Evolutionary conservation across 331 rosid genomes (phyloP), one percentile per base, ranked within the genome.

Genomic region (Ulmus americana): DNA sequence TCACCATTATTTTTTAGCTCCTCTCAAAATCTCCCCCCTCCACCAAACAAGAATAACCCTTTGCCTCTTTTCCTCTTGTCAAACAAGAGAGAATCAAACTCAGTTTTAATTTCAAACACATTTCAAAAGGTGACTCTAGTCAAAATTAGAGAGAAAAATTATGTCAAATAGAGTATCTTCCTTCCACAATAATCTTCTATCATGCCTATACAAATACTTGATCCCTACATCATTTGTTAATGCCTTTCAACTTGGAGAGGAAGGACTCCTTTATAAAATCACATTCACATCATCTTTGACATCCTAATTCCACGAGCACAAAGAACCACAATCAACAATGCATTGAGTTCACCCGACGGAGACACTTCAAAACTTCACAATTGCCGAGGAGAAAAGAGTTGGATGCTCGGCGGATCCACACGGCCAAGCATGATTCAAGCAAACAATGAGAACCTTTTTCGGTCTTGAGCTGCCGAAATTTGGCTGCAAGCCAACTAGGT

Each of bases 321-420:
- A 28, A 60, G 22, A 4, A 6, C 40, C 10, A 45, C 5, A 59
- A 59, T 41, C 48, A 59, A 28, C 35, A 28, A 41, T 40, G 8
- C 9, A 41, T 59, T n/a, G 48, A 40, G 14, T 15, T 41, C 38
- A 59, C n/a, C 65, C 49, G 12, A 16, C 0, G 15, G 41, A 60
- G 8, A 59, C 48, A 10, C 65, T 44, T 43, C 65, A 44, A 61
- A 61, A 61, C 65, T 61, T 43, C 3, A 40, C 40, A 15, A 60
- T 42, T 16, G n/a, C 40, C 43, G 39, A 22, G 10, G 2, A 5
- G 15, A 57, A 13, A 28, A 14, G 10, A 39, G 43, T 56, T 56
- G 46, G 15, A 39, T 10, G 42, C 38, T 57, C 5, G 42, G 42
- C 15, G 42, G 52, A 61, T 44, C 52, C 65, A 18, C 44, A 44